A percentile compares a stretch with the other conserved stretches of the same genome.
Conservation (phyloP, 2,329 filamentous ascomycete genomes). For the Scedosporium minutisporum region DNA sequence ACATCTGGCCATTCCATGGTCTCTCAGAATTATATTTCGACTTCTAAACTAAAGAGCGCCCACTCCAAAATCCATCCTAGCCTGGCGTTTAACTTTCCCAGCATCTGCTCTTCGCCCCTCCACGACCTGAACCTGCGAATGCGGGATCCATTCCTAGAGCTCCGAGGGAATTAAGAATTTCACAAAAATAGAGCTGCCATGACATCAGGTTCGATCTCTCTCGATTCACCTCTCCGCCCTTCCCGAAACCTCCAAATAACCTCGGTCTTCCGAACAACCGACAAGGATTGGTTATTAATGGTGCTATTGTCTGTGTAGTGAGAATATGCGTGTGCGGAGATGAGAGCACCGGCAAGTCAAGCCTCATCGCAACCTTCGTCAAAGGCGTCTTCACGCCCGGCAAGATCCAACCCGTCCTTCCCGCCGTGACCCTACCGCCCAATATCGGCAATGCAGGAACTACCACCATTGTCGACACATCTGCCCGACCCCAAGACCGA, state of each 20-base stretch:
- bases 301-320: conserved; percentile 36
- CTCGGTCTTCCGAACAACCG: not conserved
- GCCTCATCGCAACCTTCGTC: conserved; percentile 87
- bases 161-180: not conserved
- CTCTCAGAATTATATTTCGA: not conserved
- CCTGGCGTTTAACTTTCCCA: not conserved
- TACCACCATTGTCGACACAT: conserved; percentile 95
- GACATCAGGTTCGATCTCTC: conserved; percentile 6
- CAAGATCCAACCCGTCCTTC: conserved; percentile 90
- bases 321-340: conserved; percentile 95
- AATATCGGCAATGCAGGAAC: conserved; percentile 82
- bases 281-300: not conserved
- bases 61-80: too few species aligned
- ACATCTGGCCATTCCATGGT: not conserved
- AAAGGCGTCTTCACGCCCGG: conserved; percentile 94
- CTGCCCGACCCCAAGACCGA: conserved; percentile 85
- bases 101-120: not conserved
- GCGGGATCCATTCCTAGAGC: not conserved
- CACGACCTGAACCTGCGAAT: not conserved
- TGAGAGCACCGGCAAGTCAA: conserved; percentile 89
- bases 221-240: not conserved
- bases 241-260: not conserved
- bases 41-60: not conserved
- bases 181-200: conserved; percentile 3
- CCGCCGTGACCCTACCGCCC: conserved; percentile 89